Evolutionary conservation across 2,329 filamentous ascomycete genomes (phyloP), one percentile per base, ranked within the genome.

Genomic region (Ophiostoma ulmi): DNA sequence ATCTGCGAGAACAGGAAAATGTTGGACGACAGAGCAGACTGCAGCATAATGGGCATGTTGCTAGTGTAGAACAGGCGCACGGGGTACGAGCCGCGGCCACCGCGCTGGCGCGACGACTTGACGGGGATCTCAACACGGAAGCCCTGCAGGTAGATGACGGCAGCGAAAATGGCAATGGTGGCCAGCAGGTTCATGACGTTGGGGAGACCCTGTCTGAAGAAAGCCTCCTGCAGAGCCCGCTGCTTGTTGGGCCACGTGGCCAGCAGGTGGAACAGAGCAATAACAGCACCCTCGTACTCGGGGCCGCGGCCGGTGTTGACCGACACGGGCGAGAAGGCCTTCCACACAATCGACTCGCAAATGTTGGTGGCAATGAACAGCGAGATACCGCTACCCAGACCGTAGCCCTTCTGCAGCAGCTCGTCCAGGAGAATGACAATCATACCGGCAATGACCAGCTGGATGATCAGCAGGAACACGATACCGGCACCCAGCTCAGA

Each of bases 31-130:
- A 99, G 89, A 76, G 95, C 95, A 67, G 94, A 98, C 86, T 99
- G 96, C 81, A 99, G 88, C 95, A 99, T 99, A 84, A 99, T 99
- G 80, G 95, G 95, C 96, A 99, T 99, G 91, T 99, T 99, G 81
- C 94, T 97, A 80, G 95, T 99, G 86, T 99, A 99, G 89, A 99
- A 99, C 72, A 99, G 92, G 79, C 96, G 94, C 81, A 99, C 89
- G 78, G 95, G 95, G 88, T 98, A 99, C 58, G 94, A 97, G 78
- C 94, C 96, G 78, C 95, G 94, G 80, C 97, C 95, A 82, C 95
- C 95, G 87, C 95, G 94, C 88, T 99, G 95, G 84, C 95, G 94
- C 77, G 93, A 94, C 73, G 94, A 97, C 90, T 99, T 99, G 87
- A 99, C 95, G 74, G 96, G 96, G 80, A 99, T 99, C 85, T 99